Evolutionary conservation across 139 green algal species (phyloP).

Genomic region (Coelastrella sp.): DNA sequence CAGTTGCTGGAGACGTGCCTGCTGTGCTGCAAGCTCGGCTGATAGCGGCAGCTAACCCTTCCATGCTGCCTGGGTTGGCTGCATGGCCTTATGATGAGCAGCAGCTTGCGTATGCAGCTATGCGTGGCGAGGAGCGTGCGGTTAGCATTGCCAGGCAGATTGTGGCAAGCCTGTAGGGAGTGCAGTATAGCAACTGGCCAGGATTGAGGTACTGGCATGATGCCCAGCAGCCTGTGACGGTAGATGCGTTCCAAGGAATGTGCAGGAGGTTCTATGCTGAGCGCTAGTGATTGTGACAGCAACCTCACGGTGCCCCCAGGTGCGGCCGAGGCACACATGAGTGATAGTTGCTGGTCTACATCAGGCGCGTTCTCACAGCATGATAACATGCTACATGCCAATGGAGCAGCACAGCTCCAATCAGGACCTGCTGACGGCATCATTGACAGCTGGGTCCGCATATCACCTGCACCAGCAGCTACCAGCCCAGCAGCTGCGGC

Average conservation of each 20-base stretch:
- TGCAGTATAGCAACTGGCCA: neutral
- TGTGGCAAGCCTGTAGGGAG: neutral
- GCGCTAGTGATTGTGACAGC: no score
- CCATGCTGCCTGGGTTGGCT: neutral
- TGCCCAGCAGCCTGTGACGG: no score
- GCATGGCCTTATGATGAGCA: neutral
- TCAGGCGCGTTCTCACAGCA: no score
- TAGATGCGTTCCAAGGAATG: no score
- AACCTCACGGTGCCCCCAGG: no score
- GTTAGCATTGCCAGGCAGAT: neutral
- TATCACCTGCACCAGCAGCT: neutral
- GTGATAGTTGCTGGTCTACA: no score
- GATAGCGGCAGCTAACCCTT: neutral
- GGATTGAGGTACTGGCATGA: no score
- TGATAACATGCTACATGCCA: no score
- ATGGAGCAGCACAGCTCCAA: neutral
- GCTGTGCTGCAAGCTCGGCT: neutral
- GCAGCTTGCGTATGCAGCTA: neutral
- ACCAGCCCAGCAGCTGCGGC: constrained; percentile 5
- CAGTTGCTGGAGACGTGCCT: neutral
- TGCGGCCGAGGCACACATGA: no score
- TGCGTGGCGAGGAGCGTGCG: neutral
- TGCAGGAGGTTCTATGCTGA: no score
- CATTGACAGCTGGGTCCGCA: neutral
- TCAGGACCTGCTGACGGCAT: constrained; percentile 22